Percentiles rank a stretch among this genome's conserved stretches.
These are phyloP conservation scores for Proliferodiscus dingleyae DNA, from an alignment of 2,329 filamentous ascomycete genomes.

Conservation along the genomic window DNA sequence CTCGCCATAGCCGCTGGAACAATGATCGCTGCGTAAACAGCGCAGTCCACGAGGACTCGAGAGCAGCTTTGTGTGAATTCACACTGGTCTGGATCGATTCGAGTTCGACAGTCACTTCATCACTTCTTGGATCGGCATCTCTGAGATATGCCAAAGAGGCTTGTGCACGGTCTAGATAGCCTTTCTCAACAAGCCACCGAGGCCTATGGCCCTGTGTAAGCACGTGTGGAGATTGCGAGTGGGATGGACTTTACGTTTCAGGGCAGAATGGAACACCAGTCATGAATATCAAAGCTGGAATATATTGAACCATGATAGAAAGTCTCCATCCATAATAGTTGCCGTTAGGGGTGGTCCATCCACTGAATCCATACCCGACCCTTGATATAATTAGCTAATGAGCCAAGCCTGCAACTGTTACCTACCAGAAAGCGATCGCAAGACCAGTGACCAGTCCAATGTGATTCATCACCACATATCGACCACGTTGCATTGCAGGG, in stretches of 20 bases:
- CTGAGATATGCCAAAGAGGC: slow-evolving; percentile 45
- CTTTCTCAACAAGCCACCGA: slow-evolving; percentile 53
- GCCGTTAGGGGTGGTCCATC: slow-evolving; percentile 44
- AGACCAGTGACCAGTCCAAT: slow-evolving; percentile 52
- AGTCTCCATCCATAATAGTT: slow-evolving; percentile 47
- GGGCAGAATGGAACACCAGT: slow-evolving; percentile 47
- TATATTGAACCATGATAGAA: slow-evolving; percentile 46
- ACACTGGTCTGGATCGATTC: slow-evolving; percentile 41
- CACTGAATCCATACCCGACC: slow-evolving; percentile 52
- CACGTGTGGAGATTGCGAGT: not conserved
- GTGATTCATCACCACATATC: slow-evolving; percentile 55
- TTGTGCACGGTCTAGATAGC: slow-evolving; percentile 39
- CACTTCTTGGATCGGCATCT: slow-evolving; percentile 36
- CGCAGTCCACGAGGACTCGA: slow-evolving; percentile 19
- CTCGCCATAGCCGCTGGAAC: slow-evolving; percentile 51
- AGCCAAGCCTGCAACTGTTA: no score
- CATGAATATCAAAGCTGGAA: slow-evolving; percentile 47
- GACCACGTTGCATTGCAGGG: slow-evolving; percentile 48
- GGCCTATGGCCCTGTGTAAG: slow-evolving; percentile 35
- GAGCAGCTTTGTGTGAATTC: slow-evolving; percentile 38
- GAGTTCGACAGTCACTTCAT: slow-evolving; percentile 35
- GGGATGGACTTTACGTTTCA: slow-evolving; percentile 45
- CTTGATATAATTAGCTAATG: slow-evolving; percentile 32
- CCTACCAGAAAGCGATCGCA: slow-evolving; percentile 49
- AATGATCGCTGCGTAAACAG: slow-evolving; percentile 46